phyloP scores from a whole-genome alignment of 306 rosid genomes.

The Morella rubra region DNA sequence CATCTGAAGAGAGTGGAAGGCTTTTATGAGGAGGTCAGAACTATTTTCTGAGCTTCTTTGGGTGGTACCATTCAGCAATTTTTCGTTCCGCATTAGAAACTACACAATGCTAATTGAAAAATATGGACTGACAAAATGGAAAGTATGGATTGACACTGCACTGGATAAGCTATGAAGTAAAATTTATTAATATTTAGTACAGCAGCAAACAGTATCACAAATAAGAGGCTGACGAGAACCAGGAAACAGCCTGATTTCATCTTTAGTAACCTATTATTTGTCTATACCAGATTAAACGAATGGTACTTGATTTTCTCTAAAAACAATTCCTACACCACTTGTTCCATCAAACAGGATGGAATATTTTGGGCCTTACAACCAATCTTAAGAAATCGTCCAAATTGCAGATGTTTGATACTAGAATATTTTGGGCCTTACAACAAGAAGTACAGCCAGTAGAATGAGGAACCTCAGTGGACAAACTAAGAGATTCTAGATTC shows the following conservation, averaged over 20 bases:
- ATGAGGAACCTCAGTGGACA: background rate
- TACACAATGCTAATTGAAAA: background rate
- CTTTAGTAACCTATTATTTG: background rate
- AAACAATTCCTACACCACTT: background rate
- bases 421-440: background rate
- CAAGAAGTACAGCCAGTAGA: background rate
- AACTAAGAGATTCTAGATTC: background rate
- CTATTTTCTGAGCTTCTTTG: background rate
- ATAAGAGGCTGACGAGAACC: background rate
- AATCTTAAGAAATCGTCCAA: constrained; percentile 66
- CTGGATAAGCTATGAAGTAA: background rate
- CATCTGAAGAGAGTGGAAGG: background rate
- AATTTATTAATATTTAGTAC: background rate
- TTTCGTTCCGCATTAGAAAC: background rate
- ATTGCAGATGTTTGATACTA: constrained; percentile 63
- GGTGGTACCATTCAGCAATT: background rate
- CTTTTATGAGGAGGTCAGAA: background rate
- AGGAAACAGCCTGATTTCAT: background rate
- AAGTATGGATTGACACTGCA: background rate
- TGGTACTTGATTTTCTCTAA: background rate
- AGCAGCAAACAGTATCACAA: background rate
- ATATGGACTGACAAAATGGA: background rate
- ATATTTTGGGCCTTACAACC: constrained; percentile 34
- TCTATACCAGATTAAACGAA: background rate
- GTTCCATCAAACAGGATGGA: background rate